Base-by-base conservation (phyloP, 2,329 filamentous ascomycete genomes). In the Calonectria pauciramosa region DNA sequence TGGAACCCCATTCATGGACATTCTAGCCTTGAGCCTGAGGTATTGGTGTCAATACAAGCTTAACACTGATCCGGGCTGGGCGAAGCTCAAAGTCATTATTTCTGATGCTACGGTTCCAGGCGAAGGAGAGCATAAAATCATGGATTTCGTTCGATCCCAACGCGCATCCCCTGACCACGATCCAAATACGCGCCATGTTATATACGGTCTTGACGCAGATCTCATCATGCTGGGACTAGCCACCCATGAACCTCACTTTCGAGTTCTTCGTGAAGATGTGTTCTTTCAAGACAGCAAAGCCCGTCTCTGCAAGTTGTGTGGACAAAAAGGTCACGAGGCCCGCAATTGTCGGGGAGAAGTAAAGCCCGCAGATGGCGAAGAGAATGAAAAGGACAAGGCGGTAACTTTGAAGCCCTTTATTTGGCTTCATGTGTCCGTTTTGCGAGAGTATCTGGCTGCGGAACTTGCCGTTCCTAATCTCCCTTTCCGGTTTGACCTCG, bases 41-140 rank as follows among this genome's bases (percentile, higher is more conserved):
- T 99, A 98, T 85, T 99, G 97, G 97, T 95, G 95, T 84, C 93
- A 96, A 68, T 99, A 98, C 88, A 99, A 99, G 87, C 91, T 99
- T 78, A 99, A 97, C 85, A 98, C 95, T 32, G 97, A 99, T 84
- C 96, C 96, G 38, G 95, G 94, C 65, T 99, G 97, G 97, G 95
- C 94, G 76, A 96, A 96, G 84, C 89, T 98, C 84, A 99, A 99
- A 89, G 91, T 99, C 84, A 97, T 99, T 85, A 99, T 99, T 79
- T 99, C 97, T 11, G 97, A 99, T 88, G 96, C 97, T 69, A 98
- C 96, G 51, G 96, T 99, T 49, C 97, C 97, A 70, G 97, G 97
- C 83, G 97, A 99, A 87, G 97, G 97, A 84, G 97, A 99, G 87
- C 97, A 99, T 86, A 99, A 99, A 86, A 99, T 99, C 83, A 99